phyloP scores from a whole-genome alignment of 306 rosid species.

The Medicago truncatula region DNA sequence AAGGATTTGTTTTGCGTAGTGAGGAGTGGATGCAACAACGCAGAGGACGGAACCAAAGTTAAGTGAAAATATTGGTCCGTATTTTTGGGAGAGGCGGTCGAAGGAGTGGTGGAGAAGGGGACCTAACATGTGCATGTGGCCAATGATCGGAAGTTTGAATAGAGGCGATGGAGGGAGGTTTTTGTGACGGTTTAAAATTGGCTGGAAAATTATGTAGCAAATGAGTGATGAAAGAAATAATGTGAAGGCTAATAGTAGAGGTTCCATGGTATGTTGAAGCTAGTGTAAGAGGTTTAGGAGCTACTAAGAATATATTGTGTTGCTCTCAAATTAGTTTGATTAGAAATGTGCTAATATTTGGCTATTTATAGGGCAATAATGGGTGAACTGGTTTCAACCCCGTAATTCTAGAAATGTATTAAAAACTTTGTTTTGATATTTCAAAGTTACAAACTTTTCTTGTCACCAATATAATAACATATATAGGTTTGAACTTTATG shows the following conservation, averaged over 20 bases:
- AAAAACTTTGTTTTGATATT: too few species aligned
- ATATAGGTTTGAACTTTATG: too few species aligned
- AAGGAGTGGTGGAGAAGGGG: slow-evolving; percentile 47
- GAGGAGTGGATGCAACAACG: slow-evolving; percentile 36
- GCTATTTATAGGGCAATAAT: too few species aligned
- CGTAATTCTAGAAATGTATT: too few species aligned
- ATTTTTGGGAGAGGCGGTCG: slow-evolving; percentile 37
- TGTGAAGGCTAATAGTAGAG: not conserved
- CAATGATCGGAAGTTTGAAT: slow-evolving; percentile 31
- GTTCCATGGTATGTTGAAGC: slow-evolving; percentile 2
- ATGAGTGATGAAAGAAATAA: not conserved
- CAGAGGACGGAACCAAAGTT: slow-evolving; percentile 44
- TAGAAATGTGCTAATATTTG: too few species aligned
- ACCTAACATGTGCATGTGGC: slow-evolving; percentile 42
- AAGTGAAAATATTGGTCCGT: slow-evolving; percentile 50
- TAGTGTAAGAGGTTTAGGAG: too few species aligned
- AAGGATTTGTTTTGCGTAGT: slow-evolving; percentile 42
- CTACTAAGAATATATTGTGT: too few species aligned
- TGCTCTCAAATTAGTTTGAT: too few species aligned
- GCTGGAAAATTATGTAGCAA: not conserved
- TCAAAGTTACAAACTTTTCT: too few species aligned
- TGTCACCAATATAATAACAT: too few species aligned
- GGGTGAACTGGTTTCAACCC: too few species aligned
- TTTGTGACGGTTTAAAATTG: not conserved
- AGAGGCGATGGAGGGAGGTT: slow-evolving; percentile 44